Conservation (phyloP, 192 early-diverging fungal species). For the Pilaira anomala region DNA sequence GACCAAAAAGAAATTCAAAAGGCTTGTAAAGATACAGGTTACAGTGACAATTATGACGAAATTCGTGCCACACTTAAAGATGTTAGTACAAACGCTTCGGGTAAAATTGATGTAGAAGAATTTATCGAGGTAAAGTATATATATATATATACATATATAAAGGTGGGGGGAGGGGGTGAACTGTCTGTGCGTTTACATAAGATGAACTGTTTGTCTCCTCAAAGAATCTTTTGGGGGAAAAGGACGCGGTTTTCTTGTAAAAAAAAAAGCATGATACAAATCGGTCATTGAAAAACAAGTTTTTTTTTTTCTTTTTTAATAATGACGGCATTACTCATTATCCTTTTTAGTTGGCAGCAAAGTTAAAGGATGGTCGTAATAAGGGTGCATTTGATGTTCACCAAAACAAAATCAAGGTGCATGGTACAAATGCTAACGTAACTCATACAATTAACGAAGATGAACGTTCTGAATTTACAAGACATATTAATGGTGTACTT, state of each 20-base stretch:
- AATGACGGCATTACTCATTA: constrained; percentile 1
- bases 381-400: constrained; percentile 49
- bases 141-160: not conserved
- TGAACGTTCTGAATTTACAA: constrained; percentile 93
- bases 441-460: constrained; percentile 99
- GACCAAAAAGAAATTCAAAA: constrained; percentile 65
- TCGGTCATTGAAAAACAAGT: not conserved
- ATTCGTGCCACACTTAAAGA: constrained; percentile 67
- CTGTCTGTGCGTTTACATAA: not conserved
- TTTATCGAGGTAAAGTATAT: constrained; percentile 79
- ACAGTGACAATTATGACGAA: constrained; percentile 71
- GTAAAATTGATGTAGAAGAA: constrained; percentile 75
- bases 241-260: too few species aligned
- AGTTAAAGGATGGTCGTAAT: constrained; percentile 47
- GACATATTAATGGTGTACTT: constrained; percentile 90
- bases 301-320: too few species aligned
- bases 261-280: not conserved
- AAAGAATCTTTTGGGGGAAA: too few species aligned
- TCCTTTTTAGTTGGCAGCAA: constrained; percentile 45
- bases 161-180: too few species aligned
- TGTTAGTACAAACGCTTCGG: constrained; percentile 63
- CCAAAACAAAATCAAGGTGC: constrained; percentile 85
- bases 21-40: constrained; percentile 64
- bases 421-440: constrained; percentile 81
- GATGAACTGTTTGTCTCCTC: not conserved